Conservation (phyloP, 2,329 filamentous ascomycete species). For the Neonectria magnoliae region DNA sequence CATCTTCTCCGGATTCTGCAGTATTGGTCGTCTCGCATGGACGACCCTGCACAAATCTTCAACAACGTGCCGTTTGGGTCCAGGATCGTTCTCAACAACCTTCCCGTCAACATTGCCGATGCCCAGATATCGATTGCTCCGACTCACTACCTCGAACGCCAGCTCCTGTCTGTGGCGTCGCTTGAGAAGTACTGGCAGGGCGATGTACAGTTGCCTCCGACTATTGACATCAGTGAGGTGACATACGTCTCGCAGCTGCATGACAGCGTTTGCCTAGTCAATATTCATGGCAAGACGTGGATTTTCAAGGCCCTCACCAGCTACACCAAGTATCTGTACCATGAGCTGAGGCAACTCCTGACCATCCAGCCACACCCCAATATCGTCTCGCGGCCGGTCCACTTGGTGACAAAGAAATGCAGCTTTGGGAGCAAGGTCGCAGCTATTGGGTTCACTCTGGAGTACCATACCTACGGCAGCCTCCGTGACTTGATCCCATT, state of each 20-base stretch:
- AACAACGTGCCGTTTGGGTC: constrained; percentile 65
- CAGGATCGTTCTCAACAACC: constrained; percentile 62
- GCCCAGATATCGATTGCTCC: constrained; percentile 58
- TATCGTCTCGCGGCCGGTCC: constrained; percentile 61
- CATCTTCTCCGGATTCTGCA: constrained; percentile 66
- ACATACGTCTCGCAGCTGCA: constrained; percentile 64
- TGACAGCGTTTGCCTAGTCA: constrained; percentile 68
- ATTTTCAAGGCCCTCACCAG: constrained; percentile 69
- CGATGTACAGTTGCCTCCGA: constrained; percentile 53
- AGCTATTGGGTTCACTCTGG: constrained; percentile 66
- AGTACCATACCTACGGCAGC: constrained; percentile 63
- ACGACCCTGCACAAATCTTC: constrained; percentile 51
- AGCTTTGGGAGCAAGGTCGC: constrained; percentile 65
- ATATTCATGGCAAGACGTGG: constrained; percentile 53
- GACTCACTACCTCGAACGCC: constrained; percentile 64
- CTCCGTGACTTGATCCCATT: constrained; percentile 65
- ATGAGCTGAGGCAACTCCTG: constrained; percentile 67
- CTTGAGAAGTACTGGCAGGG: constrained; percentile 57
- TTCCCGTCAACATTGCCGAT: constrained; percentile 58
- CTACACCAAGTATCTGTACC: constrained; percentile 68
- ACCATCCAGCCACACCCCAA: constrained; percentile 62
- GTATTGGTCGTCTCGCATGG: constrained; percentile 55
- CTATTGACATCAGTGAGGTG: constrained; percentile 61
- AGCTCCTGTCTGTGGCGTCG: constrained; percentile 56
- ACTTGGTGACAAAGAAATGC: constrained; percentile 65